Evolutionary conservation across 2,329 filamentous ascomycete species (phyloP).

Genomic region (Hymenoscyphus scutula): DNA sequence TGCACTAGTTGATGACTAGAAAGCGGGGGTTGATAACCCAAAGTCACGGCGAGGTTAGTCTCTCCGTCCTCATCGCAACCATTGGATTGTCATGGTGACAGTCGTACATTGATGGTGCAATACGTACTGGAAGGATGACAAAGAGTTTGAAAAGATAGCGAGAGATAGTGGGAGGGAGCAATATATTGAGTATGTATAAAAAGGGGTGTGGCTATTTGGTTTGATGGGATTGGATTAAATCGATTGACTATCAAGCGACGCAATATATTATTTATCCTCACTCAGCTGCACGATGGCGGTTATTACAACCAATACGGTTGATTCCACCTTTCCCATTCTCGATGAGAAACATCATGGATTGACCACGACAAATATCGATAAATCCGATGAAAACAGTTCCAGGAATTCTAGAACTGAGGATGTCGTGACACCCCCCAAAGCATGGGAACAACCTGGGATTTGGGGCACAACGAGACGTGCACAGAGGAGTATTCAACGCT

Average conservation of each 20-base stretch:
- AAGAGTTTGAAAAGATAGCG: background rate
- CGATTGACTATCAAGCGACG: background rate
- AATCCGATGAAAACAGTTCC: background rate
- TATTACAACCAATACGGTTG: background rate
- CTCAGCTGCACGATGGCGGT: background rate
- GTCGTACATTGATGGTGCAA: background rate
- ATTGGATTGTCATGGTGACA: background rate
- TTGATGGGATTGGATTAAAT: background rate
- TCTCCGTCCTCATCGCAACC: too few species aligned
- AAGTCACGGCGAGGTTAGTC: background rate
- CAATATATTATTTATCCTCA: background rate
- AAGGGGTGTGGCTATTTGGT: background rate
- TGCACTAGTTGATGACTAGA: background rate
- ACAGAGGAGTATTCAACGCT: constrained; percentile 26
- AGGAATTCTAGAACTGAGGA: background rate
- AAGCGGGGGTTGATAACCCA: background rate
- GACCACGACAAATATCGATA: too few species aligned
- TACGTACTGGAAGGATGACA: background rate
- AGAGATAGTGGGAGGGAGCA: background rate
- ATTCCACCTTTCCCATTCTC: background rate
- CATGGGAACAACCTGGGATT: constrained; percentile 24
- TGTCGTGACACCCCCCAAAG: background rate
- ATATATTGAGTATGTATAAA: background rate
- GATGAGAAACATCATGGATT: background rate
- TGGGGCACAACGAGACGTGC: constrained; percentile 14